phyloP scores from a whole-genome alignment of 2,329 filamentous ascomycete species.

The Diplodia corticola region DNA sequence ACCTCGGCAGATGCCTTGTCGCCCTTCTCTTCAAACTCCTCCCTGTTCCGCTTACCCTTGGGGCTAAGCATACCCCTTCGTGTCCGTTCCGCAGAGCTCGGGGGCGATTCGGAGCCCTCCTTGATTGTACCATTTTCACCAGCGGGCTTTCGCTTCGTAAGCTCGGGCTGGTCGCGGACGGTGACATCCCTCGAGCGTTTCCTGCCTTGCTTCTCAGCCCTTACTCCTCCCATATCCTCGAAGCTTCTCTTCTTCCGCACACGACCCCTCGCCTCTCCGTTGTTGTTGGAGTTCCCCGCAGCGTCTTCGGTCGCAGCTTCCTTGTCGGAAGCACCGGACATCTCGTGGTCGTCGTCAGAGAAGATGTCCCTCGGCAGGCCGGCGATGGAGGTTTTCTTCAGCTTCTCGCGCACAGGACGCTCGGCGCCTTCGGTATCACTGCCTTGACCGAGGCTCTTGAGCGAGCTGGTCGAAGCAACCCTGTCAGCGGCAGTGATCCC shows the following conservation, averaged over 20 bases:
- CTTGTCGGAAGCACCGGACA: slow-evolving; percentile 29
- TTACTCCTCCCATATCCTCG: slow-evolving; percentile 46
- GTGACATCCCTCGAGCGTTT: slow-evolving; percentile 51
- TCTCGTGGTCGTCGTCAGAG: slow-evolving; percentile 22
- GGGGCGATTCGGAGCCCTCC: slow-evolving; percentile 26
- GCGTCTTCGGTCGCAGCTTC: neutral
- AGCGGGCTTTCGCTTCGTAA: slow-evolving; percentile 33
- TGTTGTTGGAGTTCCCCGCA: neutral
- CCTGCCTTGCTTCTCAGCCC: slow-evolving; percentile 44
- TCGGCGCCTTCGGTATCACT: slow-evolving; percentile 53
- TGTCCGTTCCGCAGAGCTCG: slow-evolving; percentile 21
- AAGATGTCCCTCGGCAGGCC: slow-evolving; percentile 26
- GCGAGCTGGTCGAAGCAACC: slow-evolving; percentile 26
- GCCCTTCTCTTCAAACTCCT: slow-evolving; percentile 29
- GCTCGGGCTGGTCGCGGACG: slow-evolving; percentile 24
- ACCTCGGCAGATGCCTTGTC: slow-evolving; percentile 18
- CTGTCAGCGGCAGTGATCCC: slow-evolving; percentile 24
- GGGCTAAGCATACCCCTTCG: slow-evolving; percentile 40
- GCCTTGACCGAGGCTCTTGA: slow-evolving; percentile 33
- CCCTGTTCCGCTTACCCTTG: slow-evolving; percentile 52
- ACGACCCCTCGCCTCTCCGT: slow-evolving; percentile 25
- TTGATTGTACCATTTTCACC: slow-evolving; percentile 34
- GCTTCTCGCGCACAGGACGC: slow-evolving; percentile 60
- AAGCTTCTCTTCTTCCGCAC: slow-evolving; percentile 49
- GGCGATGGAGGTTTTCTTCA: slow-evolving; percentile 63